Percentiles rank a stretch among this genome's conserved stretches.
Evolutionary conservation across 1,284 basidiomycete genomes (phyloP).

Genomic region (Pterulicium gracile): DNA sequence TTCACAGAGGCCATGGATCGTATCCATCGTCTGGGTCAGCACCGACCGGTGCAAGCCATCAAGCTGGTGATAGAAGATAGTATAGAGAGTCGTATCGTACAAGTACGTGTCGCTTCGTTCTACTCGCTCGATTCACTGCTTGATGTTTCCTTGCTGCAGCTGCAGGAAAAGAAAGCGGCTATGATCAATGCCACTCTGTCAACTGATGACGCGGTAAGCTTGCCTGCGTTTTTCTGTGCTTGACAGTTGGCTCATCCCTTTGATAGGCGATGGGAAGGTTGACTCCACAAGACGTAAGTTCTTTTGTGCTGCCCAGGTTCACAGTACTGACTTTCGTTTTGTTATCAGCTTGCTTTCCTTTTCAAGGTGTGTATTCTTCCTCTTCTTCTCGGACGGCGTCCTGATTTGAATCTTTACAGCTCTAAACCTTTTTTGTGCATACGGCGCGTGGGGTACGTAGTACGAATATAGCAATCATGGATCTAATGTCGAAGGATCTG

Average conservation of each 20-base stretch:
- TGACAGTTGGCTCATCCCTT: conserved; percentile 16
- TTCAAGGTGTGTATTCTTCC: conserved; percentile 37
- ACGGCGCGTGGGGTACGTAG: too few relatives aligned
- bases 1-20: conserved; percentile 90
- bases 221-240: conserved; percentile 9
- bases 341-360: conserved; percentile 48
- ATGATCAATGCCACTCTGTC: conserved; percentile 78
- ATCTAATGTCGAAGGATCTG: too few relatives aligned
- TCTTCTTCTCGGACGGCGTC: background rate
- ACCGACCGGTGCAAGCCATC: conserved; percentile 85
- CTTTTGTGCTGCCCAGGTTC: conserved; percentile 4
- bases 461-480: too few relatives aligned
- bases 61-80: conserved; percentile 95
- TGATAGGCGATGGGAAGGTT: conserved; percentile 77
- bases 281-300: conserved; percentile 79
- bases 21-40: conserved; percentile 86
- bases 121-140: background rate
- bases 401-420: too few relatives aligned
- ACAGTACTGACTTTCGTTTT: conserved; percentile 7
- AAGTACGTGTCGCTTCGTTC: conserved; percentile 25
- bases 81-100: conserved; percentile 90
- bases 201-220: conserved; percentile 58
- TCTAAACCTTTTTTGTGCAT: too few relatives aligned
- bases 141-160: conserved; percentile 32
- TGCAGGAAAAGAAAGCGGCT: conserved; percentile 90